These are phyloP conservation scores for Quercus gilva DNA, from an alignment of 306 rosid genomes.

Conservation along the genomic window DNA sequence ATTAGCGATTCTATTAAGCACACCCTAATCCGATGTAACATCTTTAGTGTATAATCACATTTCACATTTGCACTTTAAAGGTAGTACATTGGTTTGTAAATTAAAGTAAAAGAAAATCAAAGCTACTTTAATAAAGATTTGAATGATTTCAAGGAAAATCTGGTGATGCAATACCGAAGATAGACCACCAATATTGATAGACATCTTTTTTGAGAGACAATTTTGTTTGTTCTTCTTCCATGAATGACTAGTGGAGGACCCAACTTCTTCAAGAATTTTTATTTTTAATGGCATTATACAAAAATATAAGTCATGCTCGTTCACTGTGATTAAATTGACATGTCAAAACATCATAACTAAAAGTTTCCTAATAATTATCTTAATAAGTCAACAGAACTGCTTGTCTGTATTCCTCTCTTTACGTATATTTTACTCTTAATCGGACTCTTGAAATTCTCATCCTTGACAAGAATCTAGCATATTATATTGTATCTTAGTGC, in stretches of 20 bases:
- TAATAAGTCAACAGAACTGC: background rate
- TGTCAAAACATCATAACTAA: background rate
- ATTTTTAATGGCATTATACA: background rate
- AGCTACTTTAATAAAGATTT: conserved; percentile 1
- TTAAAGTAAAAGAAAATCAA: background rate
- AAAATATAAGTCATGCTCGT: background rate
- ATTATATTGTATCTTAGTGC: background rate
- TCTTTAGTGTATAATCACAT: background rate
- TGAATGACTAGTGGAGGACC: background rate
- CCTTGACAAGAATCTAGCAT: background rate
- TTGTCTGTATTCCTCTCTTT: background rate
- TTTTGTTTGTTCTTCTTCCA: conserved; percentile 3
- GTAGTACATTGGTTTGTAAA: background rate
- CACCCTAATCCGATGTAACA: background rate
- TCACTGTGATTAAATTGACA: background rate
- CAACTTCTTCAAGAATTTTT: background rate
- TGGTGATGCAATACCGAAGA: background rate
- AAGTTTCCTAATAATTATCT: background rate
- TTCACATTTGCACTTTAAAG: background rate
- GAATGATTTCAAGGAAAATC: background rate
- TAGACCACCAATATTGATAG: no score
- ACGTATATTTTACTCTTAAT: background rate
- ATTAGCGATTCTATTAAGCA: background rate
- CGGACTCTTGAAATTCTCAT: background rate
- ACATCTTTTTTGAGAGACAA: background rate